Evolutionary conservation across 805 yeast species (phyloP).

Genomic region (Wickerhamia fluorescens): DNA sequence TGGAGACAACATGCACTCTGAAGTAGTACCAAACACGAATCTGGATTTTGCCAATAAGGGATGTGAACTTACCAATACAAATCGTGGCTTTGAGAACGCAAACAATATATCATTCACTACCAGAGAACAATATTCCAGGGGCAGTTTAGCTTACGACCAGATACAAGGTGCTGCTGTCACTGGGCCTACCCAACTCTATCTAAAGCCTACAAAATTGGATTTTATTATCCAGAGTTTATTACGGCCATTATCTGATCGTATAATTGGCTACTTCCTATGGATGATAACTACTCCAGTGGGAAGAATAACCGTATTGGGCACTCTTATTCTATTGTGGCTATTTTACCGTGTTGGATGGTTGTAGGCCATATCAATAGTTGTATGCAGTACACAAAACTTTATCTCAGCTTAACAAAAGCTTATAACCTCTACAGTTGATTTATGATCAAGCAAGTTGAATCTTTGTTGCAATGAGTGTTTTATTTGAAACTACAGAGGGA

Average conservation of each 20-base stretch:
- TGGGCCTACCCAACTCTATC: slow-evolving; percentile 36
- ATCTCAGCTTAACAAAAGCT: too few relatives aligned
- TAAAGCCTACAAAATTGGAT: slow-evolving; percentile 29
- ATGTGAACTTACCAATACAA: too few relatives aligned
- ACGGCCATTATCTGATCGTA: slow-evolving; percentile 20
- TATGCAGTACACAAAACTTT: too few relatives aligned
- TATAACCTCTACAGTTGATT: too few relatives aligned
- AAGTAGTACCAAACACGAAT: slow-evolving; percentile 3
- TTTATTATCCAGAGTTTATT: slow-evolving; percentile 16
- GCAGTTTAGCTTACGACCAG: too few relatives aligned
- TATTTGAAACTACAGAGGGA: slow-evolving; percentile 32
- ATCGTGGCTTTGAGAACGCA: too few relatives aligned
- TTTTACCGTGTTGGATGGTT: too few relatives aligned
- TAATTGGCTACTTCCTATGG: slow-evolving; percentile 32
- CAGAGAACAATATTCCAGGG: too few relatives aligned
- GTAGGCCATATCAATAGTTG: too few relatives aligned
- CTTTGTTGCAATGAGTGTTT: slow-evolving; percentile 36
- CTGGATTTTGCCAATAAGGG: slow-evolving; percentile 1
- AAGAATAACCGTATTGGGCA: slow-evolving; percentile 16
- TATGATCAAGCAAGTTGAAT: too few relatives aligned
- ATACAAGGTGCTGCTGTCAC: too few relatives aligned
- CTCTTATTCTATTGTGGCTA: slow-evolving; percentile 8
- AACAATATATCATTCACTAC: too few relatives aligned
- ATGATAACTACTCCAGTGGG: slow-evolving; percentile 26
- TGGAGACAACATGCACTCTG: slow-evolving; percentile 3